These are phyloP conservation scores for Hypoxylon rubiginosum DNA, from an alignment of 2,329 filamentous ascomycete genomes.

Conservation along the genomic window DNA sequence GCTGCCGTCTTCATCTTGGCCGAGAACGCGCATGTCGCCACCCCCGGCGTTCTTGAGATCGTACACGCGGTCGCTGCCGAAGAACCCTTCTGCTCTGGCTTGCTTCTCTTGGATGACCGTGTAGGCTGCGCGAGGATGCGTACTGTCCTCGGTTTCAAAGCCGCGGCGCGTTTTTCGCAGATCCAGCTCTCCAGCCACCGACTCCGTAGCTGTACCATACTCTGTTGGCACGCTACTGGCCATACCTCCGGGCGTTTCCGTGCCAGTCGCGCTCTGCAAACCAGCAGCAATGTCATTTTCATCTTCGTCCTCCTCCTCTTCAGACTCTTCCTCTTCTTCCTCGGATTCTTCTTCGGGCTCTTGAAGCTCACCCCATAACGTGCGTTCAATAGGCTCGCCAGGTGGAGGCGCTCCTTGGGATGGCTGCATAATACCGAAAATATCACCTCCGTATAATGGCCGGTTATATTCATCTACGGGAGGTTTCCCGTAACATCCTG, in stretches of 20 bases:
- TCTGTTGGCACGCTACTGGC: conserved; percentile 86
- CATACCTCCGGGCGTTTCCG: conserved; percentile 86
- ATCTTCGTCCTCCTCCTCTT: conserved; percentile 75
- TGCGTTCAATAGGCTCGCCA: conserved; percentile 87
- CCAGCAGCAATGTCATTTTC: conserved; percentile 74
- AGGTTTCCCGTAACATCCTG: conserved; percentile 95
- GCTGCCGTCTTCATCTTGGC: conserved; percentile 78
- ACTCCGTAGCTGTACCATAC: conserved; percentile 76
- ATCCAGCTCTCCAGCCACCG: conserved; percentile 87
- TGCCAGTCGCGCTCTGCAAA: conserved; percentile 79
- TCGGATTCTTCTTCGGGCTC: conserved; percentile 70
- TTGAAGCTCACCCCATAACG: conserved; percentile 92
- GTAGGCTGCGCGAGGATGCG: conserved; percentile 83
- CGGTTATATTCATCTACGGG: conserved; percentile 94
- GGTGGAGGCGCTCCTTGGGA: conserved; percentile 58
- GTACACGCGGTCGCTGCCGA: conserved; percentile 94
- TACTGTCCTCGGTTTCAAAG: conserved; percentile 86
- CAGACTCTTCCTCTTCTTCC: conserved; percentile 74
- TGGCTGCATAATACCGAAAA: conserved; percentile 80
- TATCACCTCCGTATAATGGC: conserved; percentile 92
- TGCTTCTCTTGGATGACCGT: conserved; percentile 91
- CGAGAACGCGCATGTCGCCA: conserved; percentile 77
- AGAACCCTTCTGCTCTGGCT: conserved; percentile 90
- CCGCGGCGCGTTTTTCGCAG: conserved; percentile 88
- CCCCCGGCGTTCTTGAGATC: conserved; percentile 77